These are phyloP conservation scores for Labyrinthula sp. DNA, from an alignment of 352 stramenopile species.

Conservation along the genomic window DNA sequence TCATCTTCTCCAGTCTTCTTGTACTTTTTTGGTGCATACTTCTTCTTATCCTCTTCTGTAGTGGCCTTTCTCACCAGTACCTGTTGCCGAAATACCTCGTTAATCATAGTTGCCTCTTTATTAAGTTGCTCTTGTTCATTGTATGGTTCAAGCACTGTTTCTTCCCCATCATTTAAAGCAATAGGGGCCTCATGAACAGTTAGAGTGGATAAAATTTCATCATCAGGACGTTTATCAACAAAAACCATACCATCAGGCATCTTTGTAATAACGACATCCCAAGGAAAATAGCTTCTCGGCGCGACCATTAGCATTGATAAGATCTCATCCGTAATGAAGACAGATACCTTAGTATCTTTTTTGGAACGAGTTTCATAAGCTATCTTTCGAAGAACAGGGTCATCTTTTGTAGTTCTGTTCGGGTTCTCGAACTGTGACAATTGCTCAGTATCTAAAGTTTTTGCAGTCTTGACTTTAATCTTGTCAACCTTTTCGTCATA, in stretches of 20 bases:
- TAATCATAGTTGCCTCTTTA: slow-evolving; percentile 90
- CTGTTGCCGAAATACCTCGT: slow-evolving; percentile 94
- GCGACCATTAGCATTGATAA: slow-evolving; percentile 84
- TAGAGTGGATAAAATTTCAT: slow-evolving; percentile 27
- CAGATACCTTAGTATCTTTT: too few species aligned
- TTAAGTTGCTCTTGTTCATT: slow-evolving; percentile 82
- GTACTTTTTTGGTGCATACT: slow-evolving; percentile 54
- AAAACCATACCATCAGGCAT: slow-evolving; percentile 27
- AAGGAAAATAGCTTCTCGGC: slow-evolving; percentile 79
- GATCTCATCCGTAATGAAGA: slow-evolving; percentile 90
- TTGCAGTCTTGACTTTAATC: slow-evolving; percentile 57
- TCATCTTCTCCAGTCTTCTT: slow-evolving; percentile 80
- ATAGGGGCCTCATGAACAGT: slow-evolving; percentile 29
- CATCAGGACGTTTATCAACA: slow-evolving; percentile 29
- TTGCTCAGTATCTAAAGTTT: too few species aligned
- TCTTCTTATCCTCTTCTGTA: slow-evolving; percentile 43
- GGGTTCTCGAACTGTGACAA: too few species aligned
- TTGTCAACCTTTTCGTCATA: slow-evolving; percentile 83
- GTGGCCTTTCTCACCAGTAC: slow-evolving; percentile 64
- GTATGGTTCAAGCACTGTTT: slow-evolving; percentile 40
- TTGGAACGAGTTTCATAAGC: too few species aligned
- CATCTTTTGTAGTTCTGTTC: slow-evolving; percentile 84
- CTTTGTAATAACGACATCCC: slow-evolving; percentile 71
- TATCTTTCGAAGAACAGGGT: slow-evolving; percentile 83
- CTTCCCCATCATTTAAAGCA: slow-evolving; percentile 36